Base-by-base conservation (phyloP, 352 stramenopile species). In the Pythium utonaiense region DNA sequence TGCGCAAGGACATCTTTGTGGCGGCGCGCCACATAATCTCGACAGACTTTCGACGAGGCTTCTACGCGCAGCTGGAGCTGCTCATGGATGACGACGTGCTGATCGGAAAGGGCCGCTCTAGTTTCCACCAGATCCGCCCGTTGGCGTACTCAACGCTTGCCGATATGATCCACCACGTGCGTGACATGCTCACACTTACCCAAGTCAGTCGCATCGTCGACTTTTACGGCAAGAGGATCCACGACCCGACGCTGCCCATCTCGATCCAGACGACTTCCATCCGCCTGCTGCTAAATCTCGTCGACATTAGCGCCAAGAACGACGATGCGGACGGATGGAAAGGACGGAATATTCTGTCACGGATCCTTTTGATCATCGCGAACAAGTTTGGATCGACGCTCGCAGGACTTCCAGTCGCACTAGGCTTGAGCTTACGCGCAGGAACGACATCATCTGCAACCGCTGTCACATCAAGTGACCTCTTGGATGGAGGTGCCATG, bases 151-250 rank as follows among this genome's bases (percentile, higher is more conserved):
- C 93, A 21, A 98, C 95, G 27, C 77, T 99, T 8, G 97, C 96
- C 2, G 97, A 99, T 75, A 96, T 99, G 70, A 91, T 99, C n/a
- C 93, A 98, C 58, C 91, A 99, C 57, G 93, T 99, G 38, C 86
- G 95, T 28, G 84, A 93, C n/a, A 89, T 91, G 71, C 80, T 99
- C 38, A 98, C 81, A 50, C 71, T 99, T n/a, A 40, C 70, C 2
- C 97, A 99, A 77, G 87, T 99, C 48, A 96, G 88, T 50, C 88
- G 86, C 34, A 97, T 99, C 19, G 91, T 99, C 34, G 85, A 95
- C 59, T 96, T 96, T 60, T 97, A 97, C 59, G 86, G 85, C 57
- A 93, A 95, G 60, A 83, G 94, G n/a, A 96, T 98, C 53, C 89
- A 97, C 53, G 91, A 97, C 38, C 77, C 91, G 60, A 95, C 87